These are phyloP conservation scores for Moricandia arvensis DNA, from an alignment of 345 rosid genomes.

Conservation along the genomic window DNA sequence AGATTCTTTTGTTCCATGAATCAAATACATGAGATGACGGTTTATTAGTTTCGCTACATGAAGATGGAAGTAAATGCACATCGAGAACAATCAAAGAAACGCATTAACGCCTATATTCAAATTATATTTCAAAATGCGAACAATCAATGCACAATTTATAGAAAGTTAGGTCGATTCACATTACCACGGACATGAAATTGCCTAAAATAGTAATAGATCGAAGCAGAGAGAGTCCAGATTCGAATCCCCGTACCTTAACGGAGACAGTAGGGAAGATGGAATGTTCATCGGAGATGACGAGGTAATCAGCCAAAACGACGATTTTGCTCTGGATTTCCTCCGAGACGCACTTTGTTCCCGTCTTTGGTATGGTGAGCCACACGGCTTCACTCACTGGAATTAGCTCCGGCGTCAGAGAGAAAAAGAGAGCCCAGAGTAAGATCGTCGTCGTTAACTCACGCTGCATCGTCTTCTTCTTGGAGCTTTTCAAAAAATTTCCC, in stretches of 20 bases:
- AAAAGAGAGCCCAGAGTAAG: slow-evolving; percentile 11
- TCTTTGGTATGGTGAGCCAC: slow-evolving; percentile 66
- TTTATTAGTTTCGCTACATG: too few species aligned
- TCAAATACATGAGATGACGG: too few species aligned
- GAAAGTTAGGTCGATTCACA: neutral
- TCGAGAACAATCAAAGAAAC: neutral
- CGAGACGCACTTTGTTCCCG: slow-evolving; percentile 88
- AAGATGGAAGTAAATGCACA: neutral
- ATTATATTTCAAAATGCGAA: neutral
- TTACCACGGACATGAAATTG: neutral
- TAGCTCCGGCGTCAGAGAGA: slow-evolving; percentile 6
- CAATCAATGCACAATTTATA: neutral
- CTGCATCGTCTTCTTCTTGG: slow-evolving; percentile 9
- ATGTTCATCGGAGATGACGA: slow-evolving; percentile 65
- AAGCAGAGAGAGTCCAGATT: slow-evolving; percentile 6
- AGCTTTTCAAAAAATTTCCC: neutral
- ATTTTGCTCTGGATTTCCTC: slow-evolving; percentile 82
- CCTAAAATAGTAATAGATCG: neutral
- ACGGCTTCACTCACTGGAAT: slow-evolving; percentile 46
- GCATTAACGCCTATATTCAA: neutral
- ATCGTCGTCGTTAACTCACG: slow-evolving; percentile 5
- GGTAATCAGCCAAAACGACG: slow-evolving; percentile 78
- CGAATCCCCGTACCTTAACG: slow-evolving; percentile 59
- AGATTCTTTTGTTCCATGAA: too few species aligned
- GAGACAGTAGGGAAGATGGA: slow-evolving; percentile 53